phyloP scores from a whole-genome alignment of 1,139 yeast species.

The Debaryomyces coudertii region DNA sequence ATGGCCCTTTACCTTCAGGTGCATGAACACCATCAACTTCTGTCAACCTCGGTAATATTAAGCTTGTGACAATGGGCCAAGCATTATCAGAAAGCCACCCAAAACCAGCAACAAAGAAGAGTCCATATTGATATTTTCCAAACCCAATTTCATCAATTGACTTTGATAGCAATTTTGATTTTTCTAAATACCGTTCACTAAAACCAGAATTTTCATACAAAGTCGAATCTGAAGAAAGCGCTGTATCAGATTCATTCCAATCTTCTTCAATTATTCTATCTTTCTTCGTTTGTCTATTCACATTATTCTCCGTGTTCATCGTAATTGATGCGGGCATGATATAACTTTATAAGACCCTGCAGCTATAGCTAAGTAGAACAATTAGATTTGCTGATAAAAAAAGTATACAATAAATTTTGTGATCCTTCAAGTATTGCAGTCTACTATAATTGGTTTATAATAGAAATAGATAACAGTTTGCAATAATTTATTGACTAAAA shows the following conservation, averaged over 20 bases:
- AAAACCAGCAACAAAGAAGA: conserved; percentile 48
- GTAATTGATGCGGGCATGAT: neutral
- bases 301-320: neutral
- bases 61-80: conserved; percentile 46
- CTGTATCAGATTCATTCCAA: conserved; percentile 2
- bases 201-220: conserved; percentile 27
- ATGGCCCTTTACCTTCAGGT: conserved; percentile 39
- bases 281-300: neutral
- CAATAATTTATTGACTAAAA: neutral
- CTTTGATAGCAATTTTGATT: conserved; percentile 34
- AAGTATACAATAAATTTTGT: neutral
- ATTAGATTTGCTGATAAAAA: too few relatives aligned
- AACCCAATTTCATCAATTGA: conserved; percentile 47
- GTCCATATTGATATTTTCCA: conserved; percentile 45
- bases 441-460: neutral
- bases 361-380: neutral
- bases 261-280: conserved; percentile 1
- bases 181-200: conserved; percentile 32
- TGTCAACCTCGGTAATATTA: conserved; percentile 36
- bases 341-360: neutral
- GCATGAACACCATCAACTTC: conserved; percentile 45
- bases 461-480: neutral
- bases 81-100: conserved; percentile 51
- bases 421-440: neutral
- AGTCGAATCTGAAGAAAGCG: conserved; percentile 1